phyloP scores from a whole-genome alignment of 2,329 filamentous ascomycete genomes.

The Ophiocordyceps camponoti-rufipedis region DNA sequence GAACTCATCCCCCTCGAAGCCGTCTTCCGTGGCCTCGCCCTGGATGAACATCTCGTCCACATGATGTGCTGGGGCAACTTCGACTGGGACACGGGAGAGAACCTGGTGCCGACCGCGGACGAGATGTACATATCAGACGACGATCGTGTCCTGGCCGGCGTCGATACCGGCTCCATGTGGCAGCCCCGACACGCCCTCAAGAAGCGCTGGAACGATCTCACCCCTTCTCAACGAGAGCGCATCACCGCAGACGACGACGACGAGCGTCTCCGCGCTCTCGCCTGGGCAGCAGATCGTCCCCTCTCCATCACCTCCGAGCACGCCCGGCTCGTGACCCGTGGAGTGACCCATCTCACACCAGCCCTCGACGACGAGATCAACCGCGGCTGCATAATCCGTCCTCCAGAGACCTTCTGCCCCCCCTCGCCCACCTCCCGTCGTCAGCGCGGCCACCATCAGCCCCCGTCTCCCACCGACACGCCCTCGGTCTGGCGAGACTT shows the following conservation, averaged over 20 bases:
- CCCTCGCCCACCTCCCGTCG: neutral
- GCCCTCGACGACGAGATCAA: constrained; percentile 14
- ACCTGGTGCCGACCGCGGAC: constrained; percentile 29
- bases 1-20: constrained; percentile 40
- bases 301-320: constrained; percentile 4
- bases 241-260: constrained; percentile 19
- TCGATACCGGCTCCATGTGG: constrained; percentile 21
- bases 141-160: constrained; percentile 14
- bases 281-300: constrained; percentile 10
- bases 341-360: constrained; percentile 1
- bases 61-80: constrained; percentile 48
- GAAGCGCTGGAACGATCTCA: constrained; percentile 21
- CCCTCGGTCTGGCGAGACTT: constrained; percentile 9
- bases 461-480: constrained; percentile 6
- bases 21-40: constrained; percentile 27
- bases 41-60: constrained; percentile 33
- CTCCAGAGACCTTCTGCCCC: constrained; percentile 1
- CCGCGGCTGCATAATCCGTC: constrained; percentile 13
- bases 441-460: neutral
- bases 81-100: constrained; percentile 29
- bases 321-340: neutral
- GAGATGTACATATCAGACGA: constrained; percentile 34
- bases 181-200: constrained; percentile 25
- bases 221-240: constrained; percentile 15
- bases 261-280: constrained; percentile 15